These are phyloP conservation scores for Onygena corvina DNA, from an alignment of 2,329 filamentous ascomycete genomes.

Conservation along the genomic window DNA sequence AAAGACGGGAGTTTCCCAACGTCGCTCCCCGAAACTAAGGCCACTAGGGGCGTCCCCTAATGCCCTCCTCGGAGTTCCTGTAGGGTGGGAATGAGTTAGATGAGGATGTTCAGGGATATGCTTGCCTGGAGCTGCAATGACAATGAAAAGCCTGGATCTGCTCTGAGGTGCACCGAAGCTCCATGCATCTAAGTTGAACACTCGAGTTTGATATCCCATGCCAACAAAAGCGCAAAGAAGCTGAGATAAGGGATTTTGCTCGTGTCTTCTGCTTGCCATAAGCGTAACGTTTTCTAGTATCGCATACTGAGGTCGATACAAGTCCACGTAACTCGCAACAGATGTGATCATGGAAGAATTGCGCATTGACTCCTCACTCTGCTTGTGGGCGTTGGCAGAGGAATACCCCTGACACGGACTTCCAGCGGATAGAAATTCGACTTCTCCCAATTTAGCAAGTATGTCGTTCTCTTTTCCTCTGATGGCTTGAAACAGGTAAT, in stretches of 20 bases:
- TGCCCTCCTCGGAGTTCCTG: slow-evolving; percentile 21
- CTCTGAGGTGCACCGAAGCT: slow-evolving; percentile 54
- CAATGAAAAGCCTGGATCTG: slow-evolving; percentile 57
- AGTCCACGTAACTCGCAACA: slow-evolving; percentile 60
- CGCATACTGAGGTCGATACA: slow-evolving; percentile 63
- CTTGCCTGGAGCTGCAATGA: slow-evolving; percentile 56
- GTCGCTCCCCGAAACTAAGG: slow-evolving; percentile 45
- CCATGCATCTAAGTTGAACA: slow-evolving; percentile 58
- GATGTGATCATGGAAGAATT: slow-evolving; percentile 70
- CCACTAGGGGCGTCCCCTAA: slow-evolving; percentile 52
- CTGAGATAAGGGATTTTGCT: slow-evolving; percentile 58
- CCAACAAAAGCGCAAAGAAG: slow-evolving; percentile 61
- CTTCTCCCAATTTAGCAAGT: slow-evolving; percentile 49
- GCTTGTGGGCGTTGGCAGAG: slow-evolving; percentile 46
- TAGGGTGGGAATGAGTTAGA: slow-evolving; percentile 52
- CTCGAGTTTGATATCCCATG: slow-evolving; percentile 62
- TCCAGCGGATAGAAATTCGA: slow-evolving; percentile 60
- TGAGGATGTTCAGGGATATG: slow-evolving; percentile 44
- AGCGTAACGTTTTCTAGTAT: slow-evolving; percentile 63
- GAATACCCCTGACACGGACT: slow-evolving; percentile 72
- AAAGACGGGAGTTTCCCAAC: slow-evolving; percentile 44
- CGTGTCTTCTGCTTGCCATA: slow-evolving; percentile 45
- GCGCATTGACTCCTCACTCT: slow-evolving; percentile 45
- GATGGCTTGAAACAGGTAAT: slow-evolving; percentile 48
- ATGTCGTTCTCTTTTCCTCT: slow-evolving; percentile 34